Base-by-base conservation (phyloP, 2,329 filamentous ascomycete genomes). In the Clonostachys chloroleuca region DNA sequence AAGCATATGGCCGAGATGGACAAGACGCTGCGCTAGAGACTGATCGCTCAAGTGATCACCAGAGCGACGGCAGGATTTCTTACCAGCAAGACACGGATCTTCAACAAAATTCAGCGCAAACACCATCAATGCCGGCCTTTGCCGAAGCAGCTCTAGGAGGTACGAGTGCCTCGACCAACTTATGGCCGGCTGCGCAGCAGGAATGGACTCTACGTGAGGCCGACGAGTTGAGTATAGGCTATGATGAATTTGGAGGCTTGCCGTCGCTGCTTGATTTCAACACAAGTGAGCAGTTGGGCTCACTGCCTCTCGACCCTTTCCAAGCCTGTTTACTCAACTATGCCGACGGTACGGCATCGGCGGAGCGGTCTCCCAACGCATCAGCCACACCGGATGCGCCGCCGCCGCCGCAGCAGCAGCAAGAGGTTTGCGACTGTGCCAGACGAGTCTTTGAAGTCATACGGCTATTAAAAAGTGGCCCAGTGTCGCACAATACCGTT, bases 231-330 rank as follows among this genome's bases (percentile, higher is more conserved):
- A 12, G 14, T 7, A 14, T 39, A 14, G 2, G 36, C 16, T 14
- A 39, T 16, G 42, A 45, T 12, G 47, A 54, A 1, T 40, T 57
- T 12, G 46, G 50, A 30, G 43, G 24, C 7, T 30, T 51, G 10
- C 34, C 59, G 16, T 50, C 57, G 14, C 51, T 51, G 17, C 53
- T 53, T 14, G 45, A 50, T 42, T 50, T 50, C 41, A 37, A 45
- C 42, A 42, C 45, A 16, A 46, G 40, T 34, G 44, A n/a, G 30
- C 44, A 49, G 20, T 34, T 49, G 34, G 43, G 42, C 20, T 18
- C 41, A 35, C 30, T 47, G 12, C 43, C 46, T 45, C 39, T 51
- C n/a, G 49, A 51, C 42, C 42, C 42, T 14, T 47, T 62, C 45
- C 56, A 53, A 34, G 45, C 47, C 13, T 47, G 44, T 47, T 17